A percentile compares a stretch with the other conserved stretches of the same genome.
These are phyloP conservation scores for Mrakia blollopis DNA, from an alignment of 768 basidiomycete genomes.

Conservation along the genomic window DNA sequence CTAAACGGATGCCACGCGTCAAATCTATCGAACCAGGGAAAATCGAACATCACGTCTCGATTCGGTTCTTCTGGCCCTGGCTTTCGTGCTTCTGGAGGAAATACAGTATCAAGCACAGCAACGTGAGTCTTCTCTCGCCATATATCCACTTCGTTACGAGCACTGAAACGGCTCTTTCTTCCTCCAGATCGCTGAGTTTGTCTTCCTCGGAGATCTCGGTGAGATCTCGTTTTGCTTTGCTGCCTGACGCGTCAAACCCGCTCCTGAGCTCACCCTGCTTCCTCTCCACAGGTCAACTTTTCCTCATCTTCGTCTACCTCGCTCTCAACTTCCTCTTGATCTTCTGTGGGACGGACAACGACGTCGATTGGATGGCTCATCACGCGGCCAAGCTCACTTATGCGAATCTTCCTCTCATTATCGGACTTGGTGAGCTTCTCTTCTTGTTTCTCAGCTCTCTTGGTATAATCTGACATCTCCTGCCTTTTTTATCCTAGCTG, in stretches of 20 bases:
- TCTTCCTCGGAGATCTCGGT: slow-evolving; percentile 31
- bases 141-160: neutral
- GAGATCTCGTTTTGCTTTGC: neutral
- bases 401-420: slow-evolving; percentile 33
- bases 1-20: slow-evolving; percentile 30
- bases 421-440: slow-evolving; percentile 17
- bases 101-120: slow-evolving; percentile 31
- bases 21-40: neutral
- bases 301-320: slow-evolving; percentile 31
- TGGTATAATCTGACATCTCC: neutral
- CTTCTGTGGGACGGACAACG: slow-evolving; percentile 27
- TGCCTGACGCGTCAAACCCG: neutral
- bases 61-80: slow-evolving; percentile 29
- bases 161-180: neutral
- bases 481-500: neutral
- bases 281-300: slow-evolving; percentile 17
- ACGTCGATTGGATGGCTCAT: slow-evolving; percentile 34
- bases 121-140: neutral
- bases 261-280: neutral
- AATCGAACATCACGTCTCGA: neutral
- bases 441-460: neutral
- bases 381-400: slow-evolving; percentile 33
- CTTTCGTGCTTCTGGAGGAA: slow-evolving; percentile 32
- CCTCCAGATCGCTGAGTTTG: slow-evolving; percentile 24
- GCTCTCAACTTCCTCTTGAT: slow-evolving; percentile 32